Evolutionary conservation across 1,139 yeast species (phyloP), one percentile per base, ranked within the genome.

Genomic region (Pichia sp.): DNA sequence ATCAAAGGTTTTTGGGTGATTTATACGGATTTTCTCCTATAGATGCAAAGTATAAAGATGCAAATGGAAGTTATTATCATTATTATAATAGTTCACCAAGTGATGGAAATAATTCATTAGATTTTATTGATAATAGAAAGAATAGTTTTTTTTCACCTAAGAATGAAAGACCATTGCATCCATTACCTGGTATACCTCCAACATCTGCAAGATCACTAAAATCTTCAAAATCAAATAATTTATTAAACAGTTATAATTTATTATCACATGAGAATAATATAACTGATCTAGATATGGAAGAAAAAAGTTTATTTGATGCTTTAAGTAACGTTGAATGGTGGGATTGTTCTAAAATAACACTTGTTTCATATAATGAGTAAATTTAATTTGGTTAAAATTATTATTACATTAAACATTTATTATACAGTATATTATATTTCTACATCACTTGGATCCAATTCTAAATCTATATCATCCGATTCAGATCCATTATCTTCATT

Each of bases 301-400:
- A 45, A 10, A 44, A 35, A n/a, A 42, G 47, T 25, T n/a, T 47
- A 4, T 43, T 47, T 30, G 49, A 45, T 26, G 43, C 41, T 3
- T 27, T 47, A 13, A 45, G 42, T 24, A 40, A 37, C 20, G 48
- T 37, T 8, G 49, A 47, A 35, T 42, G 37, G 26, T 29, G 36
- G 40, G 47, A 43, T 29, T 42, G 40, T 30, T 40, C 47, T 6
- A 42, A 36, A 30, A 33, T 45, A 7, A 45, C 43, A 1, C 15
- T 45, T 7, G 24, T 31, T 3, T 24, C 44, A 16, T 39, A 42
- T 23, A 35, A 37, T 31, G 19, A 28, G 20, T 38, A 32, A 27
- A 15, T 35, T 22, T 20, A n/a, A n/a, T n/a, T n/a, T n/a, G n/a
- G n/a, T n/a, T n/a, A 21, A 7, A 14, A 10, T 11, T 28, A 20